These are phyloP conservation scores for Aspergillus saccharolyticus DNA, from an alignment of 495 filamentous ascomycete species.

Conservation along the genomic window DNA sequence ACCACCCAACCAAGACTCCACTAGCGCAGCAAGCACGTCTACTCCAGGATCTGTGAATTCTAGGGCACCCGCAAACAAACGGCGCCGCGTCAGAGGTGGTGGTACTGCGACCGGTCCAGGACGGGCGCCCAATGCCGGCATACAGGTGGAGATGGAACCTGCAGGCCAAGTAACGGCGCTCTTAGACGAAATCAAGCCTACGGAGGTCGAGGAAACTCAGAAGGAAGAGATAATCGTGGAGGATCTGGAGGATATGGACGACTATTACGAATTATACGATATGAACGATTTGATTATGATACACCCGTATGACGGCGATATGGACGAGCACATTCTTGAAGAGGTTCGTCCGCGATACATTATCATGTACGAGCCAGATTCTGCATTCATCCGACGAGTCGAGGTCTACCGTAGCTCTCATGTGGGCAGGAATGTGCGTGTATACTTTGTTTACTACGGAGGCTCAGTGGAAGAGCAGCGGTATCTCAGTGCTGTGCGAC, in stretches of 20 bases:
- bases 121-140: constrained; percentile 58
- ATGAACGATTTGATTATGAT: constrained; percentile 84
- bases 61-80: constrained; percentile 75
- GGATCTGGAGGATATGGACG: constrained; percentile 81
- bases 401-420: constrained; percentile 96
- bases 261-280: constrained; percentile 89
- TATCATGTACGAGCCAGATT: constrained; percentile 97
- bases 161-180: constrained; percentile 66
- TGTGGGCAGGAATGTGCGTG: constrained; percentile 76
- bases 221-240: constrained; percentile 76
- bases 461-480: constrained; percentile 95
- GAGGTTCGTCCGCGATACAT: constrained; percentile 90
- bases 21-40: constrained; percentile 19
- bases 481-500: constrained; percentile 79
- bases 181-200: constrained; percentile 62
- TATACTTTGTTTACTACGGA: constrained; percentile 95
- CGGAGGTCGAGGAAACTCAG: constrained; percentile 55
- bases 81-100: constrained; percentile 84
- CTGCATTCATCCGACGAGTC: constrained; percentile 89
- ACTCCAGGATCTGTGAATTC: constrained; percentile 29
- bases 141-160: constrained; percentile 76
- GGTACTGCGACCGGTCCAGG: constrained; percentile 50
- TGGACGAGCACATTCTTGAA: constrained; percentile 92
- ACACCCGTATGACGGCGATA: constrained; percentile 91
- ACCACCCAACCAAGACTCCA: constrained; percentile 22